These are phyloP conservation scores for Trypanosoma lewisi DNA, from an alignment of 208 protist species.

Conservation along the genomic window DNA sequence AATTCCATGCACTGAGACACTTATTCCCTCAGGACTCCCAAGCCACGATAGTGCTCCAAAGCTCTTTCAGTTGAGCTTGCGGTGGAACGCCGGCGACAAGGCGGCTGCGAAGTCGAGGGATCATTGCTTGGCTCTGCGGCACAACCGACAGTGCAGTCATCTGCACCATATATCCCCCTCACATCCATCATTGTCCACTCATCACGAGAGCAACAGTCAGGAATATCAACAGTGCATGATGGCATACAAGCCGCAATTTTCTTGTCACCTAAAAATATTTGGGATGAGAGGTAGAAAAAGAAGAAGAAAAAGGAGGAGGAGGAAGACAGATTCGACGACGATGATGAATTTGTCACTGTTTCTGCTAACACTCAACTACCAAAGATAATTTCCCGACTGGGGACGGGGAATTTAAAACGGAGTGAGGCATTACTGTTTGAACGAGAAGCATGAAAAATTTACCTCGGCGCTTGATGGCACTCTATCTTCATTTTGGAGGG, in stretches of 20 bases:
- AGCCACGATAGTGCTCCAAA: not conserved
- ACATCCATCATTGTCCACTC: too few relatives aligned
- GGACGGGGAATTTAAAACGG: slow-evolving; percentile 5
- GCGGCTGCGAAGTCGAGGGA: not conserved
- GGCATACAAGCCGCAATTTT: too few relatives aligned
- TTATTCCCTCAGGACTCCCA: slow-evolving; percentile 5
- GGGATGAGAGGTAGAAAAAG: too few relatives aligned
- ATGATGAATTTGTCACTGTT: too few relatives aligned
- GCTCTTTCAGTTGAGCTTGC: slow-evolving; percentile 12
- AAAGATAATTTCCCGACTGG: slow-evolving; percentile 4
- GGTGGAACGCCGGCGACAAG: not conserved
- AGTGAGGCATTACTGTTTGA: not conserved
- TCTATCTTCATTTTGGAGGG: not conserved
- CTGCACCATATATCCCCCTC: too few relatives aligned
- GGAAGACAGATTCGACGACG: too few relatives aligned
- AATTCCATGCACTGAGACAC: not conserved
- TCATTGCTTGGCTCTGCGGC: not conserved
- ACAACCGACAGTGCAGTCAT: not conserved
- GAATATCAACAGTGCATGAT: too few relatives aligned
- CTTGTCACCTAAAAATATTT: too few relatives aligned
- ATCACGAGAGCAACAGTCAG: too few relatives aligned
- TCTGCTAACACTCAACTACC: not conserved
- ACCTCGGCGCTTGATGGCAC: not conserved
- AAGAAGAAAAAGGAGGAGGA: not conserved
- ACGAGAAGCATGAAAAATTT: slow-evolving; percentile 5